Evolutionary conservation across 2,329 filamentous ascomycete species (phyloP).

Genomic region (Elsinoe fawcettii): DNA sequence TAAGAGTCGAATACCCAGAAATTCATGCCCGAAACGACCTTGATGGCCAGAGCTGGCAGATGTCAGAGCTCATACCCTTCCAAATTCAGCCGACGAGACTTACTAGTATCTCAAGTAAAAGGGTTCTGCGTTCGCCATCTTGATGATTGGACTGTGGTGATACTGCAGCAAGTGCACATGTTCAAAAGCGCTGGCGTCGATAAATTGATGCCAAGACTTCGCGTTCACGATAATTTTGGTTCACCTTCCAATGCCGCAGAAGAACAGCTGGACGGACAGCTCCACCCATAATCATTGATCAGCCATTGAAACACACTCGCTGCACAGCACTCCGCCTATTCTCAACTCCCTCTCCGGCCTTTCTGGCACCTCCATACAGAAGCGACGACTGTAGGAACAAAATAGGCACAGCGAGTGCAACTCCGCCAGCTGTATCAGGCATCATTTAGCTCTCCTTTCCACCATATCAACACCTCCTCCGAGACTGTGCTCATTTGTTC

Average conservation of each 20-base stretch:
- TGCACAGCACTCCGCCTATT: background rate
- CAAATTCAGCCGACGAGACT: too few species aligned
- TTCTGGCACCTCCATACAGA: background rate
- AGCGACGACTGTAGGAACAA: background rate
- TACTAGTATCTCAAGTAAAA: conserved; percentile 99
- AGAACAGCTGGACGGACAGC: conserved; percentile 17
- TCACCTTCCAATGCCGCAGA: conserved; percentile 4
- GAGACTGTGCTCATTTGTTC: background rate
- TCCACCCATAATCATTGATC: conserved; percentile 1
- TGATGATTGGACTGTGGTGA: conserved; percentile 19
- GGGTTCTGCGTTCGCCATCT: conserved; percentile 65
- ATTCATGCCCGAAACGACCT: conserved; percentile 95
- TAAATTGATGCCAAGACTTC: conserved; percentile 11
- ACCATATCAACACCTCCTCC: conserved; percentile 5
- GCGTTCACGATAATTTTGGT: conserved; percentile 8
- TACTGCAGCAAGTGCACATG: background rate
- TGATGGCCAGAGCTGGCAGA: conserved; percentile 79
- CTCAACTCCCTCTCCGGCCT: background rate
- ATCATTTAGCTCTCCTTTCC: background rate
- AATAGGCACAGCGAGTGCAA: background rate
- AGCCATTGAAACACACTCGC: conserved; percentile 8
- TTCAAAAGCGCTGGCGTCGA: background rate
- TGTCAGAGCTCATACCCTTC: too few species aligned
- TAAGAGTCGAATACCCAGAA: conserved; percentile 64
- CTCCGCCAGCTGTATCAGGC: background rate